These are phyloP conservation scores for Crucibulum laeve DNA, from an alignment of 768 basidiomycete genomes.

Conservation along the genomic window DNA sequence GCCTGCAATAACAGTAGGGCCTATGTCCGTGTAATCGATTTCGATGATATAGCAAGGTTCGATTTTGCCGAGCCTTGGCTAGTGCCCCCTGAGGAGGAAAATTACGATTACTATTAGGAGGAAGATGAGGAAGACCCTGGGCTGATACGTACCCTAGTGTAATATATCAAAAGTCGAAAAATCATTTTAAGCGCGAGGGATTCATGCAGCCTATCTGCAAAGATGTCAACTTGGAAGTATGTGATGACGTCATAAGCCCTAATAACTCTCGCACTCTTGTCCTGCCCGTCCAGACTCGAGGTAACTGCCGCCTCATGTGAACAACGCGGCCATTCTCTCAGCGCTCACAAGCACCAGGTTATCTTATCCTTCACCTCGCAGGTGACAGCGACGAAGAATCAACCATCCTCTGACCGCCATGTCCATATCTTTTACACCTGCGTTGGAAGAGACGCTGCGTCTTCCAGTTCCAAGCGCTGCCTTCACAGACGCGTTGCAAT, in stretches of 20 bases:
- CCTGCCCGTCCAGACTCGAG: too few relatives aligned
- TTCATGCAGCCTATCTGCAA: too few relatives aligned
- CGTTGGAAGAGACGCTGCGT: slow-evolving; percentile 27
- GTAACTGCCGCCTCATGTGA: too few relatives aligned
- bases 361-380: background rate
- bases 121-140: slow-evolving; percentile 16
- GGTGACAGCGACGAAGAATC: background rate
- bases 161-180: too few relatives aligned
- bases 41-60: background rate
- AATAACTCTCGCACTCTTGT: too few relatives aligned
- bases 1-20: too few relatives aligned
- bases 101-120: slow-evolving; percentile 5
- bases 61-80: background rate
- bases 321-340: too few relatives aligned
- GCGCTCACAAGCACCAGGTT: too few relatives aligned
- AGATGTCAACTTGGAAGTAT: too few relatives aligned
- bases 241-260: too few relatives aligned
- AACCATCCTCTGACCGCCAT: slow-evolving; percentile 14
- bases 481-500: slow-evolving; percentile 13
- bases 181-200: too few relatives aligned
- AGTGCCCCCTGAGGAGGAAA: background rate
- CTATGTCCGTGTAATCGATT: background rate
- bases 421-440: slow-evolving; percentile 33
- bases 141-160: too few relatives aligned
- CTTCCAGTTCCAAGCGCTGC: slow-evolving; percentile 16